Evolutionary conservation across 2,329 filamentous ascomycete genomes (phyloP).

Genomic region (Colletotrichum agaves): DNA sequence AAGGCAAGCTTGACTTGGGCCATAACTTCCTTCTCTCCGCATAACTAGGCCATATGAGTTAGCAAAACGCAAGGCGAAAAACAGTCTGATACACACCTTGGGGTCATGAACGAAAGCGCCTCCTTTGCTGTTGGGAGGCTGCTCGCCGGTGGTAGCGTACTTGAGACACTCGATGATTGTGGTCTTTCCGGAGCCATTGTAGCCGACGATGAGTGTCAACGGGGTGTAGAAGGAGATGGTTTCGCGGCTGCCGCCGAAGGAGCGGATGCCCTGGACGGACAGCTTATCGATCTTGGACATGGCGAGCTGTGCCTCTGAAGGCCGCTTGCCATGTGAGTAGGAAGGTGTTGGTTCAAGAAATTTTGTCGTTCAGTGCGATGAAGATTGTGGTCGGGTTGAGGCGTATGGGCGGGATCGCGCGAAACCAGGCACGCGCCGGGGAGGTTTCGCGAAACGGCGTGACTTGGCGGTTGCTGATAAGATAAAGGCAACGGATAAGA

Average conservation of each 20-base stretch:
- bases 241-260: conserved; percentile 79
- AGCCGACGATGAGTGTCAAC: conserved; percentile 94
- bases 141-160: conserved; percentile 94
- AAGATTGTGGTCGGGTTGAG: not conserved
- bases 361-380: not conserved
- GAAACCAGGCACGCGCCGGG: conserved; percentile 5
- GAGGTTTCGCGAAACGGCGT: conserved; percentile 19
- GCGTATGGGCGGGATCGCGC: not conserved
- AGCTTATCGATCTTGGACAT: conserved; percentile 91
- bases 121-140: conserved; percentile 89
- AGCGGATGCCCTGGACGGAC: conserved; percentile 84
- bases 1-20: conserved; percentile 94
- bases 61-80: conserved; percentile 3
- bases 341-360: not conserved
- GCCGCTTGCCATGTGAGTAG: conserved; percentile 12
- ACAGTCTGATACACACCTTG: conserved; percentile 64
- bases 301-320: conserved; percentile 39
- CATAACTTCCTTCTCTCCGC: conserved; percentile 86
- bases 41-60: conserved; percentile 60
- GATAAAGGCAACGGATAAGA: not conserved
- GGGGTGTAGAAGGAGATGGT: conserved; percentile 90
- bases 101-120: conserved; percentile 98
- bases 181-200: conserved; percentile 98
- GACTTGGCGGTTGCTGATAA: conserved; percentile 10
- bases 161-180: conserved; percentile 99